Percentiles rank a stretch among this genome's conserved stretches.
Evolutionary conservation across 2,329 filamentous ascomycete species (phyloP).

Genomic region (Pseudogymnoascus sp.): DNA sequence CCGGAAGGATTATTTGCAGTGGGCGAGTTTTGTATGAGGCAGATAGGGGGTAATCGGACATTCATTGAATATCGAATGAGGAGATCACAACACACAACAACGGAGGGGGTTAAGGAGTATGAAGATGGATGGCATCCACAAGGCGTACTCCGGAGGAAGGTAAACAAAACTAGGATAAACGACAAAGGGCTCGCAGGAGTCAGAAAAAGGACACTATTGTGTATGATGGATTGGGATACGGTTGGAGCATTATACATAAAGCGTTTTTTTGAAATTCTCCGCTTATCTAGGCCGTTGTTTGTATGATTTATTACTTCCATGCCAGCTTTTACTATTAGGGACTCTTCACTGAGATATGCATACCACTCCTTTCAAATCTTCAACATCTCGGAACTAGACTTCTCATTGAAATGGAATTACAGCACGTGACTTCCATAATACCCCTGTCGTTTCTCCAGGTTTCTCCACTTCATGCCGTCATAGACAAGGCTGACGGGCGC

Average conservation of each 20-base stretch:
- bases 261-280: background rate
- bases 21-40: background rate
- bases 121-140: conserved; percentile 4
- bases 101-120: background rate
- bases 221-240: background rate
- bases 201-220: conserved; percentile 3
- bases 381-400: background rate
- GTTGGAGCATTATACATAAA: background rate
- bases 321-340: background rate
- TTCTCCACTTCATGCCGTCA: background rate
- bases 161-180: conserved; percentile 3
- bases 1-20: background rate
- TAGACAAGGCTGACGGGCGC: conserved; percentile 3
- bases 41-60: background rate
- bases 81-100: background rate
- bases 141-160: conserved; percentile 6
- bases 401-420: background rate
- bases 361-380: background rate
- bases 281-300: background rate
- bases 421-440: background rate
- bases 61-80: background rate
- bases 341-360: background rate
- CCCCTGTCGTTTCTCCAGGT: background rate
- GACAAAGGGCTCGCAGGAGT: conserved; percentile 5
- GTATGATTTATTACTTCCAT: background rate